Base-by-base conservation (phyloP, 768 basidiomycete genomes). In the Psilocybe cyanescens region DNA sequence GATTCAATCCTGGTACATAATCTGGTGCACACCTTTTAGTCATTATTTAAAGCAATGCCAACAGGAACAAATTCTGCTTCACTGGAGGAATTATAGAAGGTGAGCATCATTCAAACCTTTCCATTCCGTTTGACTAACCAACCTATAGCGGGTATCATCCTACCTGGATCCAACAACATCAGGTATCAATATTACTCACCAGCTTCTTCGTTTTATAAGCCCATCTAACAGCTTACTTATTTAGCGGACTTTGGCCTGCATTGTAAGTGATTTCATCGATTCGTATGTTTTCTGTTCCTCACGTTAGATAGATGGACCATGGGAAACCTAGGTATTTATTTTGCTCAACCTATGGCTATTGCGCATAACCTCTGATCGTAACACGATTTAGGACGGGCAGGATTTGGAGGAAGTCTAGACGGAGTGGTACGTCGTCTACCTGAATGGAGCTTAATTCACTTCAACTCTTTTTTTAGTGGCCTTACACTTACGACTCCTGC, bases 401-500 rank as follows among this genome's bases (percentile, higher is more conserved):
- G 91, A 17, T 93, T 85, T 70, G 91, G 90, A 62, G 89, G 86
- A 41, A 85, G 81, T 59, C 77, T 87, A 3, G 89, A 90, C 60
- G 89, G 88, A 55, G 74, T 85, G 83, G 89, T 89, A 19, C 8
- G 47, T 11, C 33, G 11, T 35, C 33, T 35, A 35, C 6, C 33
- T 35, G 0, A 35, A 35, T 11, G 11, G 33, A 35, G 33, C 11
- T 35, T 11, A 35, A 35, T 7, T 35, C 33, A 7, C 6, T 35
- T 11, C 33, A 30, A 37, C 14, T 55, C 24, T 35, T 31, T 48
- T 14, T 60, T 28, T 64, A 69, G 86, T 90, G 88, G 88, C 89
- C 90, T 7, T 90, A 88, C 69, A 81, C 82, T 4, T 90, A 90
- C 67, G 87, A 90, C 58, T 72, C 85, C 2, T 94, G 94, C 69